These are phyloP conservation scores for Fraxinus americana DNA, from an alignment of 257 asterid species.

Conservation along the genomic window DNA sequence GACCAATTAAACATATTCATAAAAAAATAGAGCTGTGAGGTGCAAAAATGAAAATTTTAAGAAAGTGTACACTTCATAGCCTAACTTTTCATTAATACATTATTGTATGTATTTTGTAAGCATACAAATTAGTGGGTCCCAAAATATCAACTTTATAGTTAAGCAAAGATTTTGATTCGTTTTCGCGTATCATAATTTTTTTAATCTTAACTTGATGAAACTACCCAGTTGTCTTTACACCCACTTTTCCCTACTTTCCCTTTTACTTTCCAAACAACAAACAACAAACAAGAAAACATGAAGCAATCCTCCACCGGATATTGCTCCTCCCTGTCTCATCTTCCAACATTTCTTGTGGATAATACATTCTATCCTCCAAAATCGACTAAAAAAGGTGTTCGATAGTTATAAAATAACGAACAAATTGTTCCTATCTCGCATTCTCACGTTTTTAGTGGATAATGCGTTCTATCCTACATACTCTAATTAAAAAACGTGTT, in stretches of 20 bases:
- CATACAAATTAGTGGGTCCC: background rate
- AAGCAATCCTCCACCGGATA: background rate
- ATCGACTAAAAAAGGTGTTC: background rate
- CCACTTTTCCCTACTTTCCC: background rate
- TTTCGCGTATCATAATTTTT: background rate
- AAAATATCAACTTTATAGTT: background rate
- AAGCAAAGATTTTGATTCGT: background rate
- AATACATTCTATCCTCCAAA: background rate
- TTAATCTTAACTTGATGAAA: background rate
- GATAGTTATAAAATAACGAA: background rate
- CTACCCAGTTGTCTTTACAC: conserved; percentile 2
- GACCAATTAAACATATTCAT: no score
- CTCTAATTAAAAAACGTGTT: no score
- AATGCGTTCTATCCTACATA: background rate
- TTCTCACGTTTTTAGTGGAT: background rate
- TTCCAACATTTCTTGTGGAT: background rate
- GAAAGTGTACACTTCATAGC: background rate
- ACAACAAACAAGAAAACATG: background rate
- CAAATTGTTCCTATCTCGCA: background rate
- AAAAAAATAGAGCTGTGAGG: background rate
- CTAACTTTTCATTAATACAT: background rate
- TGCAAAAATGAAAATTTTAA: background rate
- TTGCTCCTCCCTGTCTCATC: background rate
- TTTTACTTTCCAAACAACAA: background rate
- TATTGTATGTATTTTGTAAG: background rate